These are phyloP conservation scores for Bidens hawaiensis DNA, from an alignment of 140 eudicot genomes.

Conservation along the genomic window DNA sequence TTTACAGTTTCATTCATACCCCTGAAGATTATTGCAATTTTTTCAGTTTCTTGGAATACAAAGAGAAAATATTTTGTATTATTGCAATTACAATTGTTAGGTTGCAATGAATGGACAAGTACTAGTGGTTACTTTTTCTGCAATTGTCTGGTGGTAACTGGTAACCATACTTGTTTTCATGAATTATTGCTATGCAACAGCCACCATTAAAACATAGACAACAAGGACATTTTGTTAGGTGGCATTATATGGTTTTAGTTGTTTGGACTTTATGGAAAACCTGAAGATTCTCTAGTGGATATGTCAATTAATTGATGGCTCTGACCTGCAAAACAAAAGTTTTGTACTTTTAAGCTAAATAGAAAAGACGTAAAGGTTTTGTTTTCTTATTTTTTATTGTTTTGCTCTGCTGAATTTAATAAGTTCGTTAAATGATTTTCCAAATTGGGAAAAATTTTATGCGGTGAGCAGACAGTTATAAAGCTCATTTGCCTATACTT, in stretches of 20 bases:
- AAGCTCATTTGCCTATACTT: background rate
- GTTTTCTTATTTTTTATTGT: constrained; percentile 9
- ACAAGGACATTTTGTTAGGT: constrained; percentile 25
- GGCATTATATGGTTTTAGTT: constrained; percentile 13
- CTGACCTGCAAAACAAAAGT: constrained; percentile 16
- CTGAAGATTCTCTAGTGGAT: constrained; percentile 18
- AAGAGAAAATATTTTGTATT: background rate
- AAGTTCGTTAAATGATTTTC: constrained; percentile 7
- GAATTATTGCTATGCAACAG: constrained; percentile 1
- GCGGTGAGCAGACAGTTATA: constrained; percentile 4
- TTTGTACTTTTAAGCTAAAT: constrained; percentile 6
- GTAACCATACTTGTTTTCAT: background rate
- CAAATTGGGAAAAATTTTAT: background rate
- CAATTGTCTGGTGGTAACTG: background rate
- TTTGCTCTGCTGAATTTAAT: constrained; percentile 10
- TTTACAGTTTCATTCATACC: too few species aligned
- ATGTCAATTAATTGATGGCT: constrained; percentile 19
- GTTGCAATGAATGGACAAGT: constrained; percentile 4
- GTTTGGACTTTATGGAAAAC: constrained; percentile 25
- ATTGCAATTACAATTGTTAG: background rate
- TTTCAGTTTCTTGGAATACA: background rate
- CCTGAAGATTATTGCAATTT: background rate
- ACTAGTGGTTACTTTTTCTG: constrained; percentile 6
- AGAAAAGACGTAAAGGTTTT: background rate
- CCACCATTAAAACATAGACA: constrained; percentile 20